Evolutionary conservation across 108 stramenopile species (phyloP).

Genomic region (Mediolabrus comicus): DNA sequence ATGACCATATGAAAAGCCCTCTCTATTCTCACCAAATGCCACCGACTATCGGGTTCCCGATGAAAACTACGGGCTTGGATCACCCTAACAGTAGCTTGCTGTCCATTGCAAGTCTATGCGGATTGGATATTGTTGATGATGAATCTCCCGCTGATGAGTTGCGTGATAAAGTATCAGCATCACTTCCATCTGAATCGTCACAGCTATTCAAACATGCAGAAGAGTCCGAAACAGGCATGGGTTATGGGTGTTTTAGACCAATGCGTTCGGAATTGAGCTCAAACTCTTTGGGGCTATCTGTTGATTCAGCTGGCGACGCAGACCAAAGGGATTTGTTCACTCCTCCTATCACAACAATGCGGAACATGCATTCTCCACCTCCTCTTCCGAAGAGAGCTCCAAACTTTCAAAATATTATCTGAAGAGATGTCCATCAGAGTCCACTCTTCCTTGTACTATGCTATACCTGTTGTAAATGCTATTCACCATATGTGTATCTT

Average conservation of each 20-base stretch:
- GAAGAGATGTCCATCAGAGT: too few relatives aligned
- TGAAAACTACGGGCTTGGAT: neutral
- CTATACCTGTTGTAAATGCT: neutral
- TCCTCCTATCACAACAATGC: neutral
- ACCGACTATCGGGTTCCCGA: neutral
- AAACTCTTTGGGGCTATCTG: constrained; percentile 26
- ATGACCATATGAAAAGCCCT: neutral
- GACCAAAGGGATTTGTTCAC: constrained; percentile 21
- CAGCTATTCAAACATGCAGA: neutral
- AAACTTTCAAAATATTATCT: neutral
- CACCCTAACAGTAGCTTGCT: constrained; percentile 8
- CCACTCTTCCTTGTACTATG: too few relatives aligned
- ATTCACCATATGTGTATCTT: neutral
- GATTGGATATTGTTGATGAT: constrained; percentile 29
- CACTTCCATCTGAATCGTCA: constrained; percentile 14
- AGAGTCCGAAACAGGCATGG: neutral
- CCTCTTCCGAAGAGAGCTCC: constrained; percentile 1
- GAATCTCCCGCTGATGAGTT: neutral
- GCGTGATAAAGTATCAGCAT: neutral
- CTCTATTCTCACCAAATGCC: neutral
- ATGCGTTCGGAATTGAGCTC: constrained; percentile 27
- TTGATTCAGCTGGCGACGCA: constrained; percentile 21
- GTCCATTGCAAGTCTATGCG: constrained; percentile 28
- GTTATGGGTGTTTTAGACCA: neutral
- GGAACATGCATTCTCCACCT: constrained; percentile 26